These are phyloP conservation scores for Pythium volutum DNA, from an alignment of 352 stramenopile species.

Conservation along the genomic window DNA sequence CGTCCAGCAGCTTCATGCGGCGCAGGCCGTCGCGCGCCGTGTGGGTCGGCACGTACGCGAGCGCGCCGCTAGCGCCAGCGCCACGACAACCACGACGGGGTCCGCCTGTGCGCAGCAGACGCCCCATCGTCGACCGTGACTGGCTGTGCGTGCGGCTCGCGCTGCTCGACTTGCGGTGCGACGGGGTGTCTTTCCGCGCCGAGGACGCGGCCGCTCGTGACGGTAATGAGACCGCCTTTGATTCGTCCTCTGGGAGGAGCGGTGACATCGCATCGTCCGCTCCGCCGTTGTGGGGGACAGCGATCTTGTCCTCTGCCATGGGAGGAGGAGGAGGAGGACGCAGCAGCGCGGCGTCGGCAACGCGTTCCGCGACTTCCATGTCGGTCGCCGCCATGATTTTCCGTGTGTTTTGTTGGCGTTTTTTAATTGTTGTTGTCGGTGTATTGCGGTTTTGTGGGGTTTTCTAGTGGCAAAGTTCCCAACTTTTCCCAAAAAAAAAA, in stretches of 20 bases:
- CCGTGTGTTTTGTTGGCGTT: neutral
- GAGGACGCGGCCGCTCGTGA: neutral
- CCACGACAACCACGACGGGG: neutral
- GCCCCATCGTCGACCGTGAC: conserved; percentile 21
- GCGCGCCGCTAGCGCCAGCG: neutral
- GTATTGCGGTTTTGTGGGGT: neutral
- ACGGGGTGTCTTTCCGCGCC: neutral
- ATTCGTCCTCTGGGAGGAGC: neutral
- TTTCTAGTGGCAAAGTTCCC: neutral
- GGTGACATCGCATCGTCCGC: neutral
- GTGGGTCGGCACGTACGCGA: conserved; percentile 8
- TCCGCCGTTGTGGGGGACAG: neutral
- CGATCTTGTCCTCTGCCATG: neutral
- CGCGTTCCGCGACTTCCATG: neutral
- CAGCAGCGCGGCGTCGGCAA: neutral
- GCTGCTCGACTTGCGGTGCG: conserved; percentile 9
- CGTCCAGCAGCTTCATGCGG: conserved; percentile 38
- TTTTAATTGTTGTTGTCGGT: neutral
- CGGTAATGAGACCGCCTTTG: neutral
- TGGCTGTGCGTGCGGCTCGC: conserved; percentile 23
- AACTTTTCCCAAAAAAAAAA: neutral
- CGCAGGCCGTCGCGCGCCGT: neutral
- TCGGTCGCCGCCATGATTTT: neutral
- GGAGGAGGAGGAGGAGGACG: neutral
- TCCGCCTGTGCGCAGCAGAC: neutral